Percentiles rank a stretch among this genome's conserved stretches.
Evolutionary conservation across 2,329 filamentous ascomycete species (phyloP).

Genomic region (Alternaria burnsii): DNA sequence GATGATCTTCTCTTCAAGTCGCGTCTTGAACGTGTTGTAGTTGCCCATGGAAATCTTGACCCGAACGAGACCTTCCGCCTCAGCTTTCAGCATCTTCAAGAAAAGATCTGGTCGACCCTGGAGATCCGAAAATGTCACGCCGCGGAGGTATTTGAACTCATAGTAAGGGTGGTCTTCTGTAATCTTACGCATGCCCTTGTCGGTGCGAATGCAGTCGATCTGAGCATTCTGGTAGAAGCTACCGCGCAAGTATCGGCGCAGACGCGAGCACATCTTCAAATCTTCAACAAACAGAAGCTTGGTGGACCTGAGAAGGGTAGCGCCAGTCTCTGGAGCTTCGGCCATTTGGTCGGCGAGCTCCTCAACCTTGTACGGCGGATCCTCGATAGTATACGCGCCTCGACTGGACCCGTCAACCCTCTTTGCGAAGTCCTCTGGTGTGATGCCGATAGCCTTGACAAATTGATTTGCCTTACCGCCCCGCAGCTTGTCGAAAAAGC

Average conservation of each 20-base stretch:
- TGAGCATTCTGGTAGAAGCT: constrained; percentile 84
- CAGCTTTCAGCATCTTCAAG: constrained; percentile 95
- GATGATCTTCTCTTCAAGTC: constrained; percentile 83
- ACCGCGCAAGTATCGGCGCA: constrained; percentile 85
- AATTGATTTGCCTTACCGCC: constrained; percentile 81
- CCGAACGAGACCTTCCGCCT: constrained; percentile 90
- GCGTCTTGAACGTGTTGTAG: constrained; percentile 76
- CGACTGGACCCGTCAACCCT: constrained; percentile 82
- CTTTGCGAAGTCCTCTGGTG: constrained; percentile 85
- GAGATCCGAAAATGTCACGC: constrained; percentile 84
- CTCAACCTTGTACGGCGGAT: constrained; percentile 79
- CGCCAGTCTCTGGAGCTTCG: constrained; percentile 64
- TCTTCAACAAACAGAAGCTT: constrained; percentile 93
- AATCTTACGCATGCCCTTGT: constrained; percentile 92
- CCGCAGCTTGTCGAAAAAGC: constrained; percentile 83
- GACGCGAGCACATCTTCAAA: constrained; percentile 83
- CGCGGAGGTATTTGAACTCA: constrained; percentile 94
- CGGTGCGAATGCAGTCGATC: constrained; percentile 88
- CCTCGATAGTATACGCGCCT: constrained; percentile 73
- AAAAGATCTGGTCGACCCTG: constrained; percentile 87
- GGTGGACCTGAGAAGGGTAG: constrained; percentile 78
- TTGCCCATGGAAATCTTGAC: constrained; percentile 81
- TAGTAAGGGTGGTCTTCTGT: constrained; percentile 96
- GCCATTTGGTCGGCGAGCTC: constrained; percentile 82
- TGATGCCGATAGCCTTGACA: constrained; percentile 89